A percentile compares a stretch with the other conserved stretches of the same genome.
Evolutionary conservation across 768 basidiomycete genomes (phyloP).

Genomic region (Pisolithus albus): DNA sequence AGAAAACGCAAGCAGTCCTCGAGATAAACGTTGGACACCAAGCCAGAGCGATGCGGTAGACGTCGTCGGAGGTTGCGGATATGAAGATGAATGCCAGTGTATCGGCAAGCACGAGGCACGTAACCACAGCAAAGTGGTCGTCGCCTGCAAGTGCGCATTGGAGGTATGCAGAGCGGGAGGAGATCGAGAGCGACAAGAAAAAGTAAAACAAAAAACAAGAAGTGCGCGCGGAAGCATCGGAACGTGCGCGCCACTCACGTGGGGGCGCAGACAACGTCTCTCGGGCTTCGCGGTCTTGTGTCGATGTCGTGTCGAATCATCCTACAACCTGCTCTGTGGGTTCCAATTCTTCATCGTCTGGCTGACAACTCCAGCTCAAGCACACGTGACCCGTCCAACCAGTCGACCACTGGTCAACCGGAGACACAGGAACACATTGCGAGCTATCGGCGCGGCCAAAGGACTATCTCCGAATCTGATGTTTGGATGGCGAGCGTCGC

Average conservation of each 20-base stretch:
- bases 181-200: slow-evolving; percentile 33
- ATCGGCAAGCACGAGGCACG: slow-evolving; percentile 72
- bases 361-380: slow-evolving; percentile 25
- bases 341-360: slow-evolving; percentile 44
- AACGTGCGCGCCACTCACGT: slow-evolving; percentile 44
- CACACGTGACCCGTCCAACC: slow-evolving; percentile 10
- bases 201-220: slow-evolving; percentile 28
- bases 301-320: slow-evolving; percentile 50
- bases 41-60: slow-evolving; percentile 13
- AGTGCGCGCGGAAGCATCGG: slow-evolving; percentile 45
- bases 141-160: slow-evolving; percentile 59
- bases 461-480: slow-evolving; percentile 22
- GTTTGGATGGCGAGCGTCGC: slow-evolving; percentile 16
- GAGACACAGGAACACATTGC: slow-evolving; percentile 18
- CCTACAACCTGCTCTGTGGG: slow-evolving; percentile 45
- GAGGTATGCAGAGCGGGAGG: slow-evolving; percentile 47
- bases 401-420: slow-evolving; percentile 38
- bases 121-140: slow-evolving; percentile 81
- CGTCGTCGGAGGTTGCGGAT: slow-evolving; percentile 18
- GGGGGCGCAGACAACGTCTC: slow-evolving; percentile 48
- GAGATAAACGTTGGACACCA: slow-evolving; percentile 16
- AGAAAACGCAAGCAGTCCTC: background rate
- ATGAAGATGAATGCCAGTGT: slow-evolving; percentile 50
- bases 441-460: slow-evolving; percentile 54
- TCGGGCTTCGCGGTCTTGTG: slow-evolving; percentile 62